These are phyloP conservation scores for Pleurotus tuber-regium DNA, from an alignment of 768 basidiomycete genomes.

Conservation along the genomic window DNA sequence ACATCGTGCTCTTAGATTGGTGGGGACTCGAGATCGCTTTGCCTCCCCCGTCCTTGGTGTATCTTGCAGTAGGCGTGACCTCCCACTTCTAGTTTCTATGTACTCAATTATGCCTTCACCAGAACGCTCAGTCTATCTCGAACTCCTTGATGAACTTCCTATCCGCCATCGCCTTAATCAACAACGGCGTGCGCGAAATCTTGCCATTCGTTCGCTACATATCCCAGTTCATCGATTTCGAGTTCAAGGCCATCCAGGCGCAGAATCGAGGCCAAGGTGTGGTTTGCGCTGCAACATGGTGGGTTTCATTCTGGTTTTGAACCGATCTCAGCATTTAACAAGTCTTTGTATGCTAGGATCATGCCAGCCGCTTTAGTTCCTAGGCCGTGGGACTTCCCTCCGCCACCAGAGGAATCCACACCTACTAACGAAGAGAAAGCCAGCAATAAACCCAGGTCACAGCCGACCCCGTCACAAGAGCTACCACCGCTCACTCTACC, in stretches of 20 bases:
- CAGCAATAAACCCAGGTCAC: too few relatives aligned
- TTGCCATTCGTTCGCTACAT: slow-evolving; percentile 85
- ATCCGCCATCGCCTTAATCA: slow-evolving; percentile 65
- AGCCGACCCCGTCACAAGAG: slow-evolving; percentile 17
- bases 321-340: neutral
- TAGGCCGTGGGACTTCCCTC: slow-evolving; percentile 76
- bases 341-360: slow-evolving; percentile 43
- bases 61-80: slow-evolving; percentile 50
- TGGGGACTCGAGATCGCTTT: slow-evolving; percentile 84
- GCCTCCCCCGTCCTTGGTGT: slow-evolving; percentile 64
- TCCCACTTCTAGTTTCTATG: neutral
- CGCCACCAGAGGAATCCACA: slow-evolving; percentile 32
- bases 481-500: slow-evolving; percentile 7
- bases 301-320: slow-evolving; percentile 17
- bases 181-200: slow-evolving; percentile 77
- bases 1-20: slow-evolving; percentile 57
- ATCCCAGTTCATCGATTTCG: slow-evolving; percentile 73
- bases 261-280: slow-evolving; percentile 75
- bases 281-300: slow-evolving; percentile 90
- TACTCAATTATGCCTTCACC: slow-evolving; percentile 5
- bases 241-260: slow-evolving; percentile 61
- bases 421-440: too few relatives aligned
- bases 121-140: slow-evolving; percentile 62
- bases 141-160: slow-evolving; percentile 69
- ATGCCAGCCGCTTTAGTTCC: slow-evolving; percentile 76